A percentile compares a stretch with the other conserved stretches of the same genome.
Conservation (phyloP, 116 monocot genomes). For the Posidonia oceanica region DNA sequence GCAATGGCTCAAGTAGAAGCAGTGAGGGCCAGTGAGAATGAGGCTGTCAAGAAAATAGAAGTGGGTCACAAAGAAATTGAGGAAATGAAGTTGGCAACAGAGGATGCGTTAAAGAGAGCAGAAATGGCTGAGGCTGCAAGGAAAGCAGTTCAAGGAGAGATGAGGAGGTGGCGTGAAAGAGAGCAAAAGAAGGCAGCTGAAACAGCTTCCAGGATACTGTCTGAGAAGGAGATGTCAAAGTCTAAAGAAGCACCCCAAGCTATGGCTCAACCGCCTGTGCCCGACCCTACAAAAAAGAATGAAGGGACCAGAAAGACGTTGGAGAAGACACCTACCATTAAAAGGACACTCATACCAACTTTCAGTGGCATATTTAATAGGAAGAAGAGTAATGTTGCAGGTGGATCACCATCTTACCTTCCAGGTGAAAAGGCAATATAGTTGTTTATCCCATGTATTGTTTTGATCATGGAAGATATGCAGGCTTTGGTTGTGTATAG, state of each 20-base stretch:
- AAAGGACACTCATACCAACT: conserved; percentile 31
- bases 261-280: background rate
- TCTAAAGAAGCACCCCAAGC: background rate
- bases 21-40: conserved; percentile 56
- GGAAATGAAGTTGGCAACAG: conserved; percentile 45
- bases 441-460: background rate
- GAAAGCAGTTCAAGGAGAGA: conserved; percentile 57
- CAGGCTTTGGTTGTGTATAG: background rate
- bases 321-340: conserved; percentile 9
- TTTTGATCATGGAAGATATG: background rate
- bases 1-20: conserved; percentile 61
- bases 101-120: conserved; percentile 54
- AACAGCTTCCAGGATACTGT: conserved; percentile 28
- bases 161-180: conserved; percentile 52
- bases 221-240: conserved; percentile 19
- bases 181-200: conserved; percentile 53
- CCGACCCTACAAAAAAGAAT: background rate
- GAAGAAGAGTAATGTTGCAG: conserved; percentile 29
- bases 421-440: conserved; percentile 25
- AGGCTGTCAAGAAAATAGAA: conserved; percentile 43
- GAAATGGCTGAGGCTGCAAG: conserved; percentile 62
- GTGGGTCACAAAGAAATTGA: conserved; percentile 41
- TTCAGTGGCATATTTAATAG: conserved; percentile 50
- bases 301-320: conserved; percentile 2
- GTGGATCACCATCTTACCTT: conserved; percentile 23